Evolutionary conservation across 352 stramenopile genomes (phyloP).

Genomic region (Phytophthora kernoviae): DNA sequence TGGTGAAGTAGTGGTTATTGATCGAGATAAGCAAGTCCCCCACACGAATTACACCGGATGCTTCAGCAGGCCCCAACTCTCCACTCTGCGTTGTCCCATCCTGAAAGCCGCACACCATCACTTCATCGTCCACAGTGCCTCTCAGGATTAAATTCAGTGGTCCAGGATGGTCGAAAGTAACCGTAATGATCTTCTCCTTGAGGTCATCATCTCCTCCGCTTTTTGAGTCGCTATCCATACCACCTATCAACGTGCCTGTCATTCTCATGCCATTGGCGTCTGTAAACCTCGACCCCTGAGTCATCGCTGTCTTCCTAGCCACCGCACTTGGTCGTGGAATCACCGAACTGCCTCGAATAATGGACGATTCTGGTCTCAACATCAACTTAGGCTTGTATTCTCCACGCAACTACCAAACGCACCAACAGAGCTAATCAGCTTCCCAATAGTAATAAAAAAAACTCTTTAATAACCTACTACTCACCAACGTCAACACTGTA

Average conservation of each 20-base stretch:
- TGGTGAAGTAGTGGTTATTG: conserved; percentile 89
- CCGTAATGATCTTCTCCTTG: conserved; percentile 89
- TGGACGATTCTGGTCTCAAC: conserved; percentile 81
- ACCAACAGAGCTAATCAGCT: conserved; percentile 1
- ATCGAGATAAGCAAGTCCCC: conserved; percentile 88
- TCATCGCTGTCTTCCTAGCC: conserved; percentile 72
- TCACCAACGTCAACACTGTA: conserved; percentile 83
- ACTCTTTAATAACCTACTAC: conserved; percentile 1
- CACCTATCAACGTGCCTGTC: conserved; percentile 57
- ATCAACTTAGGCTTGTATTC: conserved; percentile 92
- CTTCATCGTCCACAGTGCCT: conserved; percentile 87
- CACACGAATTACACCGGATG: conserved; percentile 76
- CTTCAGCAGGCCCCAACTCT: conserved; percentile 56
- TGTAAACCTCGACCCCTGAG: conserved; percentile 72
- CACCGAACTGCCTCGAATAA: conserved; percentile 87
- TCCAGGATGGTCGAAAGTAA: conserved; percentile 84
- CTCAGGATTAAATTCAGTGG: conserved; percentile 74
- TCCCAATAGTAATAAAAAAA: neutral
- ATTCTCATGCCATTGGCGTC: conserved; percentile 83
- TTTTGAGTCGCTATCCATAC: conserved; percentile 49
- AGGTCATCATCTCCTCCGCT: conserved; percentile 66
- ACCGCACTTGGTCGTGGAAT: conserved; percentile 75
- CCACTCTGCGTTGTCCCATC: conserved; percentile 30
- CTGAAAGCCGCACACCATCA: conserved; percentile 89
- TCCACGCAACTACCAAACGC: conserved; percentile 54